Evolutionary conservation across 1,284 basidiomycete genomes (phyloP).

Genomic region (Gomphus sp.): DNA sequence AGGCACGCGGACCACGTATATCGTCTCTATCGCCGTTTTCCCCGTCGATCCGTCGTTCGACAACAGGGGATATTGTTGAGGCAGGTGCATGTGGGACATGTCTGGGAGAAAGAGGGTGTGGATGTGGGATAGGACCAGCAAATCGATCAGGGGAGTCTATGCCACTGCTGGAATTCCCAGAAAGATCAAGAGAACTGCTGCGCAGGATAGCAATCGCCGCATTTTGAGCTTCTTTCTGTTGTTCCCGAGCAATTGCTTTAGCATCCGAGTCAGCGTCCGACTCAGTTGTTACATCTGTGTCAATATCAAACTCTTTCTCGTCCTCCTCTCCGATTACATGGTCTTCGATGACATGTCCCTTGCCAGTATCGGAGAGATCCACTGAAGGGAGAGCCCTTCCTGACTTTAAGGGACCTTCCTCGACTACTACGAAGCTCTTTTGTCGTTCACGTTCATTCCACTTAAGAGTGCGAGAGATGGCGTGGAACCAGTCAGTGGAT

Average conservation of each 20-base stretch:
- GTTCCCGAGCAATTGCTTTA: slow-evolving; percentile 23
- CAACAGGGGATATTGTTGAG: background rate
- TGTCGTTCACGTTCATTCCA: slow-evolving; percentile 98
- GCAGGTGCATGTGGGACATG: slow-evolving; percentile 29
- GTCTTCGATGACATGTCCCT: slow-evolving; percentile 21
- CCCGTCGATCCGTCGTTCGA: slow-evolving; percentile 28
- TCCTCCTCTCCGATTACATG: slow-evolving; percentile 39
- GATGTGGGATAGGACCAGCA: slow-evolving; percentile 52
- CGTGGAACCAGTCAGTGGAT: slow-evolving; percentile 97
- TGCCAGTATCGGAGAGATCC: slow-evolving; percentile 17
- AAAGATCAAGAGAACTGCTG: slow-evolving; percentile 16
- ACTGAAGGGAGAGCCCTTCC: slow-evolving; percentile 23
- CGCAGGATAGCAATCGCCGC: slow-evolving; percentile 27
- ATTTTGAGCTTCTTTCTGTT: slow-evolving; percentile 19
- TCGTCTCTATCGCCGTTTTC: slow-evolving; percentile 46
- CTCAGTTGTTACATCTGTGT: slow-evolving; percentile 38
- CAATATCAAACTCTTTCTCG: slow-evolving; percentile 72
- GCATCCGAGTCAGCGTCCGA: slow-evolving; percentile 12
- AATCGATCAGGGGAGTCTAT: slow-evolving; percentile 74
- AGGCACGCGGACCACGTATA: slow-evolving; percentile 33
- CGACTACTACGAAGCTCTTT: slow-evolving; percentile 96
- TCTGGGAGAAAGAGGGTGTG: slow-evolving; percentile 41
- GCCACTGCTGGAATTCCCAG: slow-evolving; percentile 32
- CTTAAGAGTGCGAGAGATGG: slow-evolving; percentile 91
- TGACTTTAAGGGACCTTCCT: slow-evolving; percentile 58